Evolutionary conservation across 2,329 filamentous ascomycete genomes (phyloP).

Genomic region (Penicillium olsonii): DNA sequence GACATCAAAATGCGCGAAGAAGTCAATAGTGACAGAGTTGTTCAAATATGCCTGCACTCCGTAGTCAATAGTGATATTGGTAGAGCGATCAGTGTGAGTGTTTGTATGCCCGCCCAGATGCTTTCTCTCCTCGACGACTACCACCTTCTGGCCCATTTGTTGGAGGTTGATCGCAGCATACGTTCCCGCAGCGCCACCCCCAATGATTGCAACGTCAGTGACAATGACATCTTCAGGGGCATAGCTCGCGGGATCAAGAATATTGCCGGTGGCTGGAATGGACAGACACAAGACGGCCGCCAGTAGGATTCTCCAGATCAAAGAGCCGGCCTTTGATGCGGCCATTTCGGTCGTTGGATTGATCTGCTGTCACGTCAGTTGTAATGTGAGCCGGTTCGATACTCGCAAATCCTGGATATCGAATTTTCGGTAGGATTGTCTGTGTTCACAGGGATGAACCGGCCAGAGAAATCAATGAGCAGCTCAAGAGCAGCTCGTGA

Average conservation of each 20-base stretch:
- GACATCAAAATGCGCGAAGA: slow-evolving; percentile 26
- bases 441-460: neutral
- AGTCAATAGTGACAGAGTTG: slow-evolving; percentile 15
- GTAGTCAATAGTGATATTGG: slow-evolving; percentile 23
- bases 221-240: slow-evolving; percentile 6
- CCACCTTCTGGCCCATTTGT: slow-evolving; percentile 25
- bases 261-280: neutral
- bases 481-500: no score
- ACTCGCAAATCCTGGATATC: no score
- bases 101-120: slow-evolving; percentile 30
- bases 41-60: slow-evolving; percentile 29
- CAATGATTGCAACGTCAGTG: slow-evolving; percentile 30
- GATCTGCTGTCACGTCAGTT: no score
- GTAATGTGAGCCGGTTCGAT: no score
- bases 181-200: slow-evolving; percentile 31
- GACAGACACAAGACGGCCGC: neutral
- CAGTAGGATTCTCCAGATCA: neutral
- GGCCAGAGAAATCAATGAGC: neutral
- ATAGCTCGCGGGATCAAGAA: neutral
- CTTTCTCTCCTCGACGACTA: slow-evolving; percentile 27
- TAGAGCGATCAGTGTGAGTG: slow-evolving; percentile 24
- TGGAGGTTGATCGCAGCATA: slow-evolving; percentile 32
- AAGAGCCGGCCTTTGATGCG: neutral
- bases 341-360: no score
- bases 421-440: neutral